Percentiles rank a stretch among this genome's conserved stretches.
phyloP scores from a whole-genome alignment of 208 protist genomes.

The Polymyxa betae region DNA sequence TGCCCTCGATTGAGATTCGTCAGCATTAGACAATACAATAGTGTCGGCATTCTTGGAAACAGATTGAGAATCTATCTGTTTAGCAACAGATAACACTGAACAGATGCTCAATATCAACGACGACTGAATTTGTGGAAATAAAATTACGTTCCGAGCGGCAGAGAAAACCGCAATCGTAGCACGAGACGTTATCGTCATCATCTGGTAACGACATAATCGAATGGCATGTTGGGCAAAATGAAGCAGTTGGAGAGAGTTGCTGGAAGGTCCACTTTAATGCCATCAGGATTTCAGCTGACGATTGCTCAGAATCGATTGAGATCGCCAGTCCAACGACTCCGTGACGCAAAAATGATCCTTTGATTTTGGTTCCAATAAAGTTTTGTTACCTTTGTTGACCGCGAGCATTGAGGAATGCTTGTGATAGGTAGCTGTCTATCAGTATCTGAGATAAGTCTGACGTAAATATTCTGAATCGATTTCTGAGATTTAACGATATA shows the following conservation, averaged over 20 bases:
- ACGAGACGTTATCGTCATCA: slow-evolving; percentile 21
- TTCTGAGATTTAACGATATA: too few relatives aligned
- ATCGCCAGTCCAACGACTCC: too few relatives aligned
- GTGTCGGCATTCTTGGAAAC: neutral
- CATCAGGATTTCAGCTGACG: too few relatives aligned
- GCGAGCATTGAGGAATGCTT: too few relatives aligned
- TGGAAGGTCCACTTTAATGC: neutral
- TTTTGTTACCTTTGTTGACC: too few relatives aligned
- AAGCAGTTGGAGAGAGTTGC: slow-evolving; percentile 11
- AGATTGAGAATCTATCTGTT: slow-evolving; percentile 12
- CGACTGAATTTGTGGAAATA: neutral
- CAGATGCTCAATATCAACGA: neutral
- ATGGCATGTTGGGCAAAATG: slow-evolving; percentile 31
- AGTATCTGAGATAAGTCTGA: too few relatives aligned
- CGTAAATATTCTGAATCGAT: too few relatives aligned
- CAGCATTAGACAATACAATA: neutral
- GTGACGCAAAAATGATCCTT: too few relatives aligned
- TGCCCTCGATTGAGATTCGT: neutral
- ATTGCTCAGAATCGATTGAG: too few relatives aligned
- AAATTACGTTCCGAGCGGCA: neutral
- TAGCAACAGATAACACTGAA: slow-evolving; percentile 19
- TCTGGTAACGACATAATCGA: slow-evolving; percentile 29
- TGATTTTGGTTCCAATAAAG: too few relatives aligned
- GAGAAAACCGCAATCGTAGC: neutral
- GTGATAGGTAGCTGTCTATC: too few relatives aligned